Conservation (phyloP, 768 basidiomycete species). For the Hebeloma cylindrosporum region DNA sequence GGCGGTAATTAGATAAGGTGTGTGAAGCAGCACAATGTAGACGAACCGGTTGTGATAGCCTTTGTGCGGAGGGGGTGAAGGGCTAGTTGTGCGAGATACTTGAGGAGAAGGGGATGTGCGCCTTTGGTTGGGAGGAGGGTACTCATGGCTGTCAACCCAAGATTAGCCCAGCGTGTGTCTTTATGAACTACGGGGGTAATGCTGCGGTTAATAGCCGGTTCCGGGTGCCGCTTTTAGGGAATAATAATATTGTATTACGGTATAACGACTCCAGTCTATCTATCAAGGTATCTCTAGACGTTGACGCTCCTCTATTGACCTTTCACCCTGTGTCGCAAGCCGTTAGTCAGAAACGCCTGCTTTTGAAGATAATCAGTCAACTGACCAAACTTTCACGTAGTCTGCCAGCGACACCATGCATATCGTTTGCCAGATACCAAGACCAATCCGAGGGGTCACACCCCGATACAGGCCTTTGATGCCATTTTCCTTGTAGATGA, state of each 20-base stretch:
- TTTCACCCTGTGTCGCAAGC: conserved; percentile 49
- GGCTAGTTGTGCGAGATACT: conserved; percentile 68
- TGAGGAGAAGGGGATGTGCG: conserved; percentile 54
- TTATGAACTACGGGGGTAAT: conserved; percentile 15
- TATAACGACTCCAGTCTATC: conserved; percentile 19
- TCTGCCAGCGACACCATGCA: conserved; percentile 99
- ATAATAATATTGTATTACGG: conserved; percentile 22
- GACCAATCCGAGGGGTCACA: conserved; percentile 93
- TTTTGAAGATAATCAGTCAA: neutral
- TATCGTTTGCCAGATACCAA: conserved; percentile 96
- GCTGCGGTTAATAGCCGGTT: conserved; percentile 18
- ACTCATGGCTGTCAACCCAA: conserved; percentile 38
- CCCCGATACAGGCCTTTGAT: conserved; percentile 96
- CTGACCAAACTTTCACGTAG: conserved; percentile 86
- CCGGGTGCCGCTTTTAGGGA: conserved; percentile 3
- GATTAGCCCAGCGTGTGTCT: neutral
- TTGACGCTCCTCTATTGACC: conserved; percentile 33
- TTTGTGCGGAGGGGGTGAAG: conserved; percentile 78
- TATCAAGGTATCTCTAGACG: conserved; percentile 13
- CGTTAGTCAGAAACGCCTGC: conserved; percentile 16
- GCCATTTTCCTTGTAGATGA: conserved; percentile 96
- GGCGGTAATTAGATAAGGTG: conserved; percentile 1
- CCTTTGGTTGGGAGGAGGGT: conserved; percentile 24
- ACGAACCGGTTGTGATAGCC: conserved; percentile 67
- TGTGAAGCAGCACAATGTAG: neutral